Percentiles rank a stretch among this genome's conserved stretches.
phyloP scores from a whole-genome alignment of 2,329 filamentous ascomycete species.

The Phialophora verrucosa region DNA sequence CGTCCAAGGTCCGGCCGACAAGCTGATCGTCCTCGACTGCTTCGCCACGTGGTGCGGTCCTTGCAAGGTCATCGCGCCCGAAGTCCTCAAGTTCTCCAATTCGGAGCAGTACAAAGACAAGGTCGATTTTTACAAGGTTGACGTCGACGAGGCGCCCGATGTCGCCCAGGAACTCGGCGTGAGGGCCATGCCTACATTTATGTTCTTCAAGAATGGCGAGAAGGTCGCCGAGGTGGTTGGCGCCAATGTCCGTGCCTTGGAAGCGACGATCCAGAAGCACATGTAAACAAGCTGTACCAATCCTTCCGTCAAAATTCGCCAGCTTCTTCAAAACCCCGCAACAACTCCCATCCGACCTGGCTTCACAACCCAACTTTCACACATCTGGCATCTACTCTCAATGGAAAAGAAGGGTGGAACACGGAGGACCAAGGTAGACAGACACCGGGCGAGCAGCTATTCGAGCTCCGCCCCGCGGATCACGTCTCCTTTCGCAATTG shows the following conservation, averaged over 20 bases:
- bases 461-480: not conserved
- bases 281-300: constrained; percentile 22
- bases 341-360: not conserved
- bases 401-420: not conserved
- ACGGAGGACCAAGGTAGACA: not conserved
- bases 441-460: not conserved
- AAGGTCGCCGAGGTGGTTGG: constrained; percentile 77
- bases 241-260: constrained; percentile 74
- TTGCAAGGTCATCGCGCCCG: constrained; percentile 87
- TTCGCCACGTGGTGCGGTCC: constrained; percentile 93
- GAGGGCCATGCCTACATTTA: constrained; percentile 91
- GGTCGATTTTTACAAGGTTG: constrained; percentile 83
- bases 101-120: constrained; percentile 63
- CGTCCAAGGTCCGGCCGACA: constrained; percentile 54
- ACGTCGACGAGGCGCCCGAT: constrained; percentile 81
- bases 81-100: constrained; percentile 62
- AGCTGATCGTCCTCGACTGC: constrained; percentile 79
- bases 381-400: not conserved
- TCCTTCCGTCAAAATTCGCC: not conserved
- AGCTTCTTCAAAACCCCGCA: not conserved
- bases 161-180: constrained; percentile 78
- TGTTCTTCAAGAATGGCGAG: constrained; percentile 79
- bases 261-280: constrained; percentile 26
- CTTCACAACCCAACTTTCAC: not conserved
- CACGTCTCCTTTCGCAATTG: not conserved